Base-by-base conservation (phyloP, 352 stramenopile genomes). In the Phytophthora pistaciae region DNA sequence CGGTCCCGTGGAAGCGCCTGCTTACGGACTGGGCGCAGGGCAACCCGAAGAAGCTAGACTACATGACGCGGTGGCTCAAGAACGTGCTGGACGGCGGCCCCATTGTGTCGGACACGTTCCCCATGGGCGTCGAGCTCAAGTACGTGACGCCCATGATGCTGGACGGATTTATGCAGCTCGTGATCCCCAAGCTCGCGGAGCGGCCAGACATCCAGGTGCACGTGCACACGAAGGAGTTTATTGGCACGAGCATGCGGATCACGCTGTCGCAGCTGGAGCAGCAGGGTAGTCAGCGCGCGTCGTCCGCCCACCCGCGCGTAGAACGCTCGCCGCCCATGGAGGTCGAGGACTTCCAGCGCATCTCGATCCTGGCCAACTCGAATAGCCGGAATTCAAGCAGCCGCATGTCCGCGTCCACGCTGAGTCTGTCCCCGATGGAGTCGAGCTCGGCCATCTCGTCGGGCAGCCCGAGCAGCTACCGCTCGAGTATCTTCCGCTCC, bases 121-220 rank as follows among this genome's bases (percentile, higher is more conserved):
- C 90, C 0, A 94, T 96, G 83, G 90, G 90, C 23, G 90, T 95
- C 14, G 90, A 96, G 67, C 84, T 96, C 66, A 96, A 96, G 74
- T 95, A 92, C 56, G 90, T 96, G 53, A 96, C 90, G 21, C 90
- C 90, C 7, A 96, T 96, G 90, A 96, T 96, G 90, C 72, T 96
- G 52, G 90, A 96, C 63, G 90, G 90, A 18, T 96, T 96, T 71
- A 96, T 96, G 83, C 90, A 96, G 71, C 72, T 96, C 16, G 85
- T 96, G 52, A 96, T 96, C 55, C 90, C 88, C 5, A 96, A 96
- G 64, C 79, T 96, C 13, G 87, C 90, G 3, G 90, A 96, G 70
- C 82, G 90, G 13, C 80, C 83, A 23, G 88, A 96, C 58, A 85
- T 96, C 53, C 88, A 95, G 60, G 90, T 96, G 6, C 90, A 96